Evolutionary conservation across 495 filamentous ascomycete species (phyloP), one percentile per base, ranked within the genome.

Genomic region (Pseudotulostoma volvatum): DNA sequence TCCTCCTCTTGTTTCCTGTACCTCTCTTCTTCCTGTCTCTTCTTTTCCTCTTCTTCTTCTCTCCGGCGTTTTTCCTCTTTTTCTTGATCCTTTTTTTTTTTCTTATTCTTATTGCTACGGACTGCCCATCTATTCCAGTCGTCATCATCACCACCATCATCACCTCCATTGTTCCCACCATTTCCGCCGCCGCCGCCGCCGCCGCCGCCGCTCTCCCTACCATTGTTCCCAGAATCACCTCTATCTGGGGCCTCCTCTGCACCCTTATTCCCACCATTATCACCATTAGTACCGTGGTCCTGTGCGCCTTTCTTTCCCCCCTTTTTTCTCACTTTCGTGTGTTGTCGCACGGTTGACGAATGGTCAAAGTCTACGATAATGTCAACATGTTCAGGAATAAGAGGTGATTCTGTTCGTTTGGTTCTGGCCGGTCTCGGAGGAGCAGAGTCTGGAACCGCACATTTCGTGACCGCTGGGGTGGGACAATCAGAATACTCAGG

Each of bases 291-390:
- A n/a, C n/a, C 18, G 38, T 33, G 4, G 28, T 13, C 9, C 18
- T 34, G 9, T 9, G 9, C 20, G 47, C 36, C 3, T 44, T 44
- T 19, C 63, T 58, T 36, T 51, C 51, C 36, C 66, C 55, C 2
- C 43, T 42, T 25, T 64, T 60, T 42, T 62, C 61, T 28, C 59
- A 56, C 14, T 63, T 65, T 54, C 59, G 54, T 18, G 53, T 54
- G 3, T 63, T 60, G 17, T 53, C 61, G 32, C 60, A 64, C 44
- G n/a, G n/a, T n/a, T n/a, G n/a, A n/a, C n/a, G n/a, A n/a, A n/a
- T 71, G 70, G 0, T 67, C 65, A 15, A 66, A 53, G n/a, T 56
- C 64, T 25, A 59, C 52, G 5, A 58, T 47, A 20, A 64, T 68
- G 39, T 74, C 72, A 33, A 74, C 67, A 49, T 73, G 31, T 70